Percentiles rank a stretch among this genome's conserved stretches.
Evolutionary conservation across 345 rosid genomes (phyloP).

Genomic region (Angophora floribunda): DNA sequence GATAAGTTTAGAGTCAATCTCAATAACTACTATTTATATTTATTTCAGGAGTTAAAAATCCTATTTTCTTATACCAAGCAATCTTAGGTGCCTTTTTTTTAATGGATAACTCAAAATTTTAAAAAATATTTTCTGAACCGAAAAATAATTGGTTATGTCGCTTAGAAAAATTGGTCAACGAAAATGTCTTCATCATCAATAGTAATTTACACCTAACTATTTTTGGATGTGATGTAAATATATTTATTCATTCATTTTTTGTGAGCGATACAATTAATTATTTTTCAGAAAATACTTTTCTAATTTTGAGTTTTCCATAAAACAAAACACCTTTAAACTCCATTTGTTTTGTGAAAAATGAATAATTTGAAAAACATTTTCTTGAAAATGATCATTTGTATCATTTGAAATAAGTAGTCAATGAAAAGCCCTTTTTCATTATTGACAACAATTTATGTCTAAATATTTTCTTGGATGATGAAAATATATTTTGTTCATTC

Average conservation of each 20-base stretch:
- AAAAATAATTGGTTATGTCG: too few relatives aligned
- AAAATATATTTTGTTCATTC: not conserved
- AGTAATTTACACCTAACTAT: too few relatives aligned
- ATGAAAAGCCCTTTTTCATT: not conserved
- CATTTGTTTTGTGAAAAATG: not conserved
- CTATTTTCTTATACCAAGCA: not conserved
- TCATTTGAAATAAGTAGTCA: not conserved
- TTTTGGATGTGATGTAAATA: not conserved
- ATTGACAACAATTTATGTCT: not conserved
- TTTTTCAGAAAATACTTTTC: too few relatives aligned
- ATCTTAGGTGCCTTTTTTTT: not conserved
- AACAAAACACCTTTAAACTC: not conserved
- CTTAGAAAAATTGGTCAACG: not conserved
- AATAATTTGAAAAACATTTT: not conserved
- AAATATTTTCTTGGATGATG: not conserved
- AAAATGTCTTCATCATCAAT: too few relatives aligned
- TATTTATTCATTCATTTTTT: too few relatives aligned
- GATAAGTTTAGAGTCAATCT: not conserved
- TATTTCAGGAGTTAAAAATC: not conserved
- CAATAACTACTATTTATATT: not conserved
- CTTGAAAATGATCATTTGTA: not conserved
- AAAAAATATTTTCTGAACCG: not conserved
- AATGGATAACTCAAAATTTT: not conserved
- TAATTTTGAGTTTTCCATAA: not conserved
- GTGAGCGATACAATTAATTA: not conserved